Percentiles rank a stretch among this genome's conserved stretches.
These are phyloP conservation scores for Cunninghamia lanceolata DNA, from an alignment of 75 land plant species.

Conservation along the genomic window DNA sequence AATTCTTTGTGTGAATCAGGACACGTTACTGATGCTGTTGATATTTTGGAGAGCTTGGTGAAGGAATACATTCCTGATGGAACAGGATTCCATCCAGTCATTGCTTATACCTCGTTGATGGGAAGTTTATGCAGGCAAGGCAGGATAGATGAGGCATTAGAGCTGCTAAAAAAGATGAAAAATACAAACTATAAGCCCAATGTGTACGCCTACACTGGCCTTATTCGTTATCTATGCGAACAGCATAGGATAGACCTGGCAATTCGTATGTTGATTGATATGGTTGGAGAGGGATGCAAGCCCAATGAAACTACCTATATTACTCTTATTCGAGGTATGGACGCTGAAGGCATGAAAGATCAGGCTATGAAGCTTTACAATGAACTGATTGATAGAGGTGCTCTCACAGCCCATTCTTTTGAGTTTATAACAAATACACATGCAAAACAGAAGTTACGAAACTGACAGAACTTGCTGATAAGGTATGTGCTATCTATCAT, in stretches of 20 bases:
- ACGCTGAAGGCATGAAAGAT: slow-evolving; percentile 26
- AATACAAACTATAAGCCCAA: slow-evolving; percentile 15
- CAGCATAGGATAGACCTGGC: slow-evolving; percentile 29
- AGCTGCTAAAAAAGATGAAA: slow-evolving; percentile 35
- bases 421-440: background rate
- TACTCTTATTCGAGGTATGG: slow-evolving; percentile 42
- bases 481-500: background rate
- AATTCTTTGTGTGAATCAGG: slow-evolving; percentile 52
- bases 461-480: background rate
- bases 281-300: slow-evolving; percentile 36
- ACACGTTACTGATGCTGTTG: slow-evolving; percentile 38
- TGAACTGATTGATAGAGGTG: slow-evolving; percentile 24
- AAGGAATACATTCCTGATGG: slow-evolving; percentile 47
- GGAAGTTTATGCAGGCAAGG: slow-evolving; percentile 50
- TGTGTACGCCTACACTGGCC: slow-evolving; percentile 33
- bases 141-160: slow-evolving; percentile 45
- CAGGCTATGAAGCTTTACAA: slow-evolving; percentile 40
- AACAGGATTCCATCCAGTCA: slow-evolving; percentile 49
- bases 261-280: slow-evolving; percentile 29
- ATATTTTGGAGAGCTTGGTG: slow-evolving; percentile 52
- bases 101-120: slow-evolving; percentile 44
- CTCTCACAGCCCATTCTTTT: slow-evolving; percentile 9
- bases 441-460: background rate
- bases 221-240: slow-evolving; percentile 49
- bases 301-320: slow-evolving; percentile 56